Percentiles rank a stretch among this genome's conserved stretches.
These are phyloP conservation scores for Aureobasidium sp. DNA, from an alignment of 2,329 filamentous ascomycete species.

Conservation along the genomic window DNA sequence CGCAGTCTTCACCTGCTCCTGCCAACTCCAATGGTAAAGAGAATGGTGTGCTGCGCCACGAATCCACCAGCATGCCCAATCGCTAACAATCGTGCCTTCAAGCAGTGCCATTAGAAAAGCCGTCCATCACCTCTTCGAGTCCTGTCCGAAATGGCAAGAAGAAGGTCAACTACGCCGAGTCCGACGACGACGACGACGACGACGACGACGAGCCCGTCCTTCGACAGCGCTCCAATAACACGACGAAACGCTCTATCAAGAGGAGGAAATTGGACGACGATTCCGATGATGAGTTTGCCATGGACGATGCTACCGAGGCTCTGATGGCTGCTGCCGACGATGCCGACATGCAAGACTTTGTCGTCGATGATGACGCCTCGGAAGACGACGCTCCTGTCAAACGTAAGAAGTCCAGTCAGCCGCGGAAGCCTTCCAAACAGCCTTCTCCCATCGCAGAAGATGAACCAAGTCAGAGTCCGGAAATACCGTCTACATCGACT, in stretches of 20 bases:
- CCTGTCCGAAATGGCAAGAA: constrained; percentile 71
- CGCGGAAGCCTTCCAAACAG: constrained; percentile 40
- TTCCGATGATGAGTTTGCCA: constrained; percentile 61
- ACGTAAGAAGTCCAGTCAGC: constrained; percentile 48
- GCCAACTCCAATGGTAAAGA: constrained; percentile 44
- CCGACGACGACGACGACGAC: constrained; percentile 70
- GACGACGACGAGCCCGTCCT: constrained; percentile 66
- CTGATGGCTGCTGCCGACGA: constrained; percentile 52
- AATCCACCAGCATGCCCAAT: constrained; percentile 30
- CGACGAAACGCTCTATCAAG: constrained; percentile 42
- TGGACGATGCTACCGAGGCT: constrained; percentile 47
- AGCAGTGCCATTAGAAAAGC: background rate
- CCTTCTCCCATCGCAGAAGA: constrained; percentile 35
- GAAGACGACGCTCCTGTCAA: constrained; percentile 64
- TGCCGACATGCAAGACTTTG: constrained; percentile 74
- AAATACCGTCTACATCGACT: constrained; percentile 55
- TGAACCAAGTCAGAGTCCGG: constrained; percentile 28
- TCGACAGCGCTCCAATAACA: constrained; percentile 40
- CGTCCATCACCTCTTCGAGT: constrained; percentile 48
- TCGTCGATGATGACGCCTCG: constrained; percentile 70
- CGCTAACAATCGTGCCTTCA: background rate
- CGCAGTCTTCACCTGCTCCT: constrained; percentile 42
- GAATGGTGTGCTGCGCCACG: constrained; percentile 35
- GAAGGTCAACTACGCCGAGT: constrained; percentile 73
- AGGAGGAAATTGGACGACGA: constrained; percentile 52